Evolutionary conservation across 805 yeast genomes (phyloP), one percentile per base, ranked within the genome.

Genomic region (Grigorovia jiainica): DNA sequence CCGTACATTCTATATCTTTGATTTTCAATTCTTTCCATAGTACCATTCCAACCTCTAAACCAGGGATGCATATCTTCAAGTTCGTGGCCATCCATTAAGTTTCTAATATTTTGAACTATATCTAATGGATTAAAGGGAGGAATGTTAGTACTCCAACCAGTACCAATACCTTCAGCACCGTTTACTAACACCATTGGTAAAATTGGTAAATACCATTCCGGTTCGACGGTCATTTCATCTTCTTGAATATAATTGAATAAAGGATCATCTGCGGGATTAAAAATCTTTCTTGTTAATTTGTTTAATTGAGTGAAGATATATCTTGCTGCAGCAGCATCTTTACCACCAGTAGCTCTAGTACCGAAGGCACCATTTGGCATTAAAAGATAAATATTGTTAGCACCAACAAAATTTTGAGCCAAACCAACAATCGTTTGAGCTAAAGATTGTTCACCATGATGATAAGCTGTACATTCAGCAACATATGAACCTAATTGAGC

Each of bases 251-350:
- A 90, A 0, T 71, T 73, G 51, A 81, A 76, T 38, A 92, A 64
- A 1, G 89, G 81, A 52, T 80, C 82, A 63, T 92, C 98, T 36
- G 78, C 70, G 0, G 84, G 77, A 50, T 84, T 79, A 63, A 90
- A 87, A 6, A 90, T 73, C 42, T 69, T 76, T 43, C 83, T 70
- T 0, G 97, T 84, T 39, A 92, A 70, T 27, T 80, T 78, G 42
- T 76, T 77, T 49, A 92, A 66, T 55, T 85, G 87, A 0, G 98
- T 92, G 62, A 75, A 85, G 60, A 92, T 89, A 69, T 92, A 92
- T 75, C 98, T 89, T 36, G 96, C 81, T 21, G 97, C 97, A n/a
- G 97, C 84, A 13, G 89, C 92, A 69, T 92, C 98, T 61, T 92
- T 92, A 68, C 98, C 98, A 63, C 98, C 98, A 20, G 86, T 73